phyloP scores from a whole-genome alignment of 352 stramenopile species.

The Phytophthora citricola region DNA sequence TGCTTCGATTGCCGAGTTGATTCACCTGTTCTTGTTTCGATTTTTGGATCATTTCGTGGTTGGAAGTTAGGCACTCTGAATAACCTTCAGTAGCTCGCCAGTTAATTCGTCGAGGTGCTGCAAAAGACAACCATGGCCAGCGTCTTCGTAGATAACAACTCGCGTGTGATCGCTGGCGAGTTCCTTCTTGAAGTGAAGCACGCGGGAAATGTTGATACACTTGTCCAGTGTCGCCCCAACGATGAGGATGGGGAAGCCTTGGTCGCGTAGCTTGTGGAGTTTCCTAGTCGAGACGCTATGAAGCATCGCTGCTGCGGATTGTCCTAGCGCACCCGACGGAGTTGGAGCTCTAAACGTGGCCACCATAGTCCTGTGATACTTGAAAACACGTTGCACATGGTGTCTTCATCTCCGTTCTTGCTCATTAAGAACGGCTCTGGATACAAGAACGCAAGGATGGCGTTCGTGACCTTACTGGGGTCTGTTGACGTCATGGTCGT shows the following conservation, averaged over 20 bases:
- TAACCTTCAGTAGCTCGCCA: constrained; percentile 28
- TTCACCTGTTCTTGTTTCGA: too few species aligned
- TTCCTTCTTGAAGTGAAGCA: constrained; percentile 35
- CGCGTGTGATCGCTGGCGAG: constrained; percentile 42
- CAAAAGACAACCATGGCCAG: constrained; percentile 48
- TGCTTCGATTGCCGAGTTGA: background rate
- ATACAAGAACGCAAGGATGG: constrained; percentile 62
- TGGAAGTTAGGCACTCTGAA: constrained; percentile 11
- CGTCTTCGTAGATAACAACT: constrained; percentile 45
- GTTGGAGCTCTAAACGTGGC: constrained; percentile 15
- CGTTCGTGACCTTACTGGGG: constrained; percentile 44
- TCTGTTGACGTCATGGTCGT: constrained; percentile 49
- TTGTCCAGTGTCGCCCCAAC: constrained; percentile 41
- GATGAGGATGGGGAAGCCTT: constrained; percentile 53
- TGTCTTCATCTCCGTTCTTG: constrained; percentile 36
- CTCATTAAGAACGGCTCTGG: constrained; percentile 43
- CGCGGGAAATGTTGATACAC: constrained; percentile 38
- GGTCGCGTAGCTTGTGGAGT: constrained; percentile 41
- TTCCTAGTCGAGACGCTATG: constrained; percentile 43
- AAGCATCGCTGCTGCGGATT: constrained; percentile 31
- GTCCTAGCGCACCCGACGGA: constrained; percentile 23
- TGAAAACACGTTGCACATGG: constrained; percentile 48
- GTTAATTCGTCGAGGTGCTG: constrained; percentile 51
- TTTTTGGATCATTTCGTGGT: too few species aligned
- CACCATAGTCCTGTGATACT: constrained; percentile 41